Conservation (phyloP, 371 early-diverging fungal species). For the Umbelopsis sp. region DNA sequence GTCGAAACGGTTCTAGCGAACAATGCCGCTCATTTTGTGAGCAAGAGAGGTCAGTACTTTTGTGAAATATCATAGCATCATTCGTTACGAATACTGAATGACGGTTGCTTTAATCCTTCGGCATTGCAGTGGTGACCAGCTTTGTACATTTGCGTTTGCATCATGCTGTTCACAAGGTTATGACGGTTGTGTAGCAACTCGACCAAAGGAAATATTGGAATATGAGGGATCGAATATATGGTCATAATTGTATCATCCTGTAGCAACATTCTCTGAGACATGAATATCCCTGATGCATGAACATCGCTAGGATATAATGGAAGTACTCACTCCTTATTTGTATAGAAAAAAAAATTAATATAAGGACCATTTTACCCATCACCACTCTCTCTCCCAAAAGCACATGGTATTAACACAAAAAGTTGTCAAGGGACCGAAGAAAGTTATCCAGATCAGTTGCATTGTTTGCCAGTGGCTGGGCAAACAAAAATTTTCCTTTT, state of each 20-base stretch:
- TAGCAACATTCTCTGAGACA: background rate
- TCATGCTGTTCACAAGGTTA: conserved; percentile 13
- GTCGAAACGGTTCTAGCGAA: background rate
- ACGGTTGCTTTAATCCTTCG: background rate
- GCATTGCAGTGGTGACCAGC: background rate
- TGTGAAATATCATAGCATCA: background rate
- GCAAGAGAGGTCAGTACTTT: background rate
- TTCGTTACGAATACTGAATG: background rate
- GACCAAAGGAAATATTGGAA: conserved; percentile 8
- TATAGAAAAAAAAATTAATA: background rate
- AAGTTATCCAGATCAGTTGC: too few species aligned
- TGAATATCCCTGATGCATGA: background rate
- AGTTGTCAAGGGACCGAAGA: background rate
- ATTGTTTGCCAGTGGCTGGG: too few species aligned
- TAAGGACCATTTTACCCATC: background rate
- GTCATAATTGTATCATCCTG: background rate
- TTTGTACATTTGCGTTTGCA: conserved; percentile 13
- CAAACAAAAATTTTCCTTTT: too few species aligned
- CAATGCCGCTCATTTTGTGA: conserved; percentile 5
- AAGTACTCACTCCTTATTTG: background rate
- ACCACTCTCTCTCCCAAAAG: background rate
- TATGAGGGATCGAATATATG: background rate
- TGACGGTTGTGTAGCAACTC: conserved; percentile 5
- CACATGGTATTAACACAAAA: background rate
- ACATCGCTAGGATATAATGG: background rate